phyloP scores from a whole-genome alignment of 805 yeast species.

The Saccharomycopsis capsularis region DNA sequence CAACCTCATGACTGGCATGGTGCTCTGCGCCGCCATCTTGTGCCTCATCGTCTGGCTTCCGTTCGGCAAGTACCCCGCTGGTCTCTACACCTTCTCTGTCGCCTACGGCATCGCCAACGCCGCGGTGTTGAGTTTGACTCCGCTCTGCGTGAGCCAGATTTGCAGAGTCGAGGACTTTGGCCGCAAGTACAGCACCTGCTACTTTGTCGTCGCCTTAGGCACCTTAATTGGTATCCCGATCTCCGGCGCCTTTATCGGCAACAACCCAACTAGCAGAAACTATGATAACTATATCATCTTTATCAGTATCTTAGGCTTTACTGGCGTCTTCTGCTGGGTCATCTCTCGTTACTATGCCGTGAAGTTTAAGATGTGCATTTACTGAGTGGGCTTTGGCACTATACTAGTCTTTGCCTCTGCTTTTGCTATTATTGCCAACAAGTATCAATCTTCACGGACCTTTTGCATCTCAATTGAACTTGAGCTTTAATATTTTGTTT shows the following conservation, averaged over 20 bases:
- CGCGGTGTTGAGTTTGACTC: conserved; percentile 51
- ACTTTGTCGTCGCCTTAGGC: conserved; percentile 49
- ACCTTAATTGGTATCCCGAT: conserved; percentile 43
- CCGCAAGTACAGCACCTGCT: conserved; percentile 49
- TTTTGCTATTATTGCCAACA: not conserved
- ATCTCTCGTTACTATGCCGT: conserved; percentile 40
- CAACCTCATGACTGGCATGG: conserved; percentile 38
- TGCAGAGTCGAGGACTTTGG: conserved; percentile 51
- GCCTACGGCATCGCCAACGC: conserved; percentile 52
- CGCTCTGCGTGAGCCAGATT: conserved; percentile 54
- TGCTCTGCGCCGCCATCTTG: conserved; percentile 31
- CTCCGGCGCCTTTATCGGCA: conserved; percentile 42
- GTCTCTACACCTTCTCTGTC: conserved; percentile 38
- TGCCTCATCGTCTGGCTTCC: conserved; percentile 39
- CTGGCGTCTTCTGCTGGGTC: conserved; percentile 35
- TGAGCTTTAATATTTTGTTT: too few relatives aligned
- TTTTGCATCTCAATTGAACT: too few relatives aligned
- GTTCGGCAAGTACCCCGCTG: conserved; percentile 32
- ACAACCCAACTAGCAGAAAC: conserved; percentile 26
- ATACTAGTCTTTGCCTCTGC: not conserved
- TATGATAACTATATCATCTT: conserved; percentile 35
- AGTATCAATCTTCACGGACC: not conserved
- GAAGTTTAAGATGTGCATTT: conserved; percentile 9
- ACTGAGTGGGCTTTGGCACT: not conserved
- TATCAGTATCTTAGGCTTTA: conserved; percentile 32